A percentile compares a stretch with the other conserved stretches of the same genome.
Evolutionary conservation across 352 stramenopile species (phyloP).

Genomic region (Halophytophthora batemanensis): DNA sequence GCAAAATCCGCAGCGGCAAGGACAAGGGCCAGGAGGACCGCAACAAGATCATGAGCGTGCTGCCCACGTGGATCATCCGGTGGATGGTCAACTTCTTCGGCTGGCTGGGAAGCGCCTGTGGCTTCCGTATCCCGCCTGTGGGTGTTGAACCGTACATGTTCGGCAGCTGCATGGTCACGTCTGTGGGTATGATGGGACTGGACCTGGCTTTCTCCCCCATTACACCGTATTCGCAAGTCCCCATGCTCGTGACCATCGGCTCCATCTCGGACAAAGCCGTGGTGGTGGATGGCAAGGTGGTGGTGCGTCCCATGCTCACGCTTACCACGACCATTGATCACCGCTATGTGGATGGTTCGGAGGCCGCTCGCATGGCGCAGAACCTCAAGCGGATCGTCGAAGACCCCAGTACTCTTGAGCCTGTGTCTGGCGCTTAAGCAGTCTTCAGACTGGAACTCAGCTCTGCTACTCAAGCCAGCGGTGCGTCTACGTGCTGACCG

Average conservation of each 20-base stretch:
- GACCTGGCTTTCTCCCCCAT: constrained; percentile 67
- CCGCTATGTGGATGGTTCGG: constrained; percentile 60
- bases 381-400: constrained; percentile 52
- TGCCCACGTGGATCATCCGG: constrained; percentile 57
- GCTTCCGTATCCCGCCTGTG: constrained; percentile 45
- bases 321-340: constrained; percentile 75
- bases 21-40: constrained; percentile 58
- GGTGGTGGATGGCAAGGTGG: constrained; percentile 55
- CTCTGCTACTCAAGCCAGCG: no score
- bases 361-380: constrained; percentile 54
- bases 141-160: constrained; percentile 75
- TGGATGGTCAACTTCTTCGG: constrained; percentile 53
- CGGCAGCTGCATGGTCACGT: constrained; percentile 68
- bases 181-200: constrained; percentile 67
- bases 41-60: constrained; percentile 57
- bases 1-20: constrained; percentile 48
- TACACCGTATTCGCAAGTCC: constrained; percentile 56
- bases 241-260: constrained; percentile 68
- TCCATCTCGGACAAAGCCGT: constrained; percentile 62
- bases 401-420: constrained; percentile 47
- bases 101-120: constrained; percentile 59
- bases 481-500: not conserved
- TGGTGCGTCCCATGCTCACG: constrained; percentile 57
- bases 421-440: constrained; percentile 26
- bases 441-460: no score